Evolutionary conservation across 2,329 filamentous ascomycete species (phyloP).

Genomic region (Lasiodiplodia gonubiensis): DNA sequence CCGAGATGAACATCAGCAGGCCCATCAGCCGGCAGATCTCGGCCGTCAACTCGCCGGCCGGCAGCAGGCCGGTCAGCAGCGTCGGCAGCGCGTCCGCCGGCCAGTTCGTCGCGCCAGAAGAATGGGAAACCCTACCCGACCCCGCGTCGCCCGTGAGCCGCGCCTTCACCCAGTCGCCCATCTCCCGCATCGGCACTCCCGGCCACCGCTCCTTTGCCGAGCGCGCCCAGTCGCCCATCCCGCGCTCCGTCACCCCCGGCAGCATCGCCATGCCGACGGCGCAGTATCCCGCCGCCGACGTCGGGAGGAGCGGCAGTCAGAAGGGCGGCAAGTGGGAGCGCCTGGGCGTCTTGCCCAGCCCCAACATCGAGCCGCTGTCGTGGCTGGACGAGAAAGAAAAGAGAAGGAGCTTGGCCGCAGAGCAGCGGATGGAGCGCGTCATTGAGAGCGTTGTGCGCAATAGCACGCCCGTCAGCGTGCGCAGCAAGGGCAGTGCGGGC

Average conservation of each 20-base stretch:
- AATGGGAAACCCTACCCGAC: slow-evolving; percentile 22
- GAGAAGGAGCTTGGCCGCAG: slow-evolving; percentile 14
- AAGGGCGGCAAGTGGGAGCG: slow-evolving; percentile 20
- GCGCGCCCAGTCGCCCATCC: slow-evolving; percentile 14
- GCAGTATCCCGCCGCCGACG: background rate
- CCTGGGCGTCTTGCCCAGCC: slow-evolving; percentile 21
- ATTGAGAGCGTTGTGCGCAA: slow-evolving; percentile 26
- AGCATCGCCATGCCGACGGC: slow-evolving; percentile 9
- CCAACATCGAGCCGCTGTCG: slow-evolving; percentile 22
- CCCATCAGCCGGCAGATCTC: slow-evolving; percentile 21
- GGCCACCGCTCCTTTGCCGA: slow-evolving; percentile 11
- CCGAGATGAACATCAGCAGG: slow-evolving; percentile 17
- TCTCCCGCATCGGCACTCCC: slow-evolving; percentile 7
- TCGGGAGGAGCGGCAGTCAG: background rate
- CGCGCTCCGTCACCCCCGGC: slow-evolving; percentile 5
- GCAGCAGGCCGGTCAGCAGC: slow-evolving; percentile 17
- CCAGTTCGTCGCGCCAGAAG: slow-evolving; percentile 21
- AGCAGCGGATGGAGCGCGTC: slow-evolving; percentile 21
- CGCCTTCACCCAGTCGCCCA: slow-evolving; percentile 11
- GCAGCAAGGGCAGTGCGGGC: slow-evolving; percentile 16
- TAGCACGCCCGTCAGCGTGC: slow-evolving; percentile 20
- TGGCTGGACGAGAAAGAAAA: slow-evolving; percentile 24
- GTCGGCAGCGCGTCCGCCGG: slow-evolving; percentile 13
- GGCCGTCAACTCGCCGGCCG: slow-evolving; percentile 5
- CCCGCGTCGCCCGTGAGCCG: slow-evolving; percentile 17